Conservation (phyloP, 176 grass and related monocot species). For the Aegilops speltoides region DNA sequence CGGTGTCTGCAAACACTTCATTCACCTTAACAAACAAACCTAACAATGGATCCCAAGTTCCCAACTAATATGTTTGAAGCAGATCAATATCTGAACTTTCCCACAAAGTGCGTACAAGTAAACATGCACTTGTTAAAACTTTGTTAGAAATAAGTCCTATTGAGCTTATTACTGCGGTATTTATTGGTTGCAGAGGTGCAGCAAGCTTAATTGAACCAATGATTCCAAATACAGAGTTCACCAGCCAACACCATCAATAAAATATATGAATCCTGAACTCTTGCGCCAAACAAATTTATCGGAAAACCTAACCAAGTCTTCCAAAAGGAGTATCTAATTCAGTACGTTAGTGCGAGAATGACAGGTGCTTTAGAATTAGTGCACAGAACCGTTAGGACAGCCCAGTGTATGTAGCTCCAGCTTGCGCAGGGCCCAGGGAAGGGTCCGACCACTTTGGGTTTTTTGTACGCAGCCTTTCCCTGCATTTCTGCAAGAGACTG, state of each 20-base stretch:
- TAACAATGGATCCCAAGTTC: background rate
- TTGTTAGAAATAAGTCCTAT: background rate
- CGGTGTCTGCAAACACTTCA: background rate
- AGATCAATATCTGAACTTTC: background rate
- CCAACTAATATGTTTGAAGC: background rate
- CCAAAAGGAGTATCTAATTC: background rate
- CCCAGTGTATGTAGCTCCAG: too few species aligned
- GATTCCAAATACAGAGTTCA: background rate
- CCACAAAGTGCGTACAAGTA: background rate
- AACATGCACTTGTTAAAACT: background rate
- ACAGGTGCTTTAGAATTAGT: too few species aligned
- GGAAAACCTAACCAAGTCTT: background rate
- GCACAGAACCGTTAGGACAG: too few species aligned
- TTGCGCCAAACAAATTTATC: background rate
- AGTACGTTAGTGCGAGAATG: background rate
- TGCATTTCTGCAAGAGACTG: too few species aligned
- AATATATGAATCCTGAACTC: background rate
- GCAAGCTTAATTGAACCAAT: background rate
- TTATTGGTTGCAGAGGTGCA: background rate
- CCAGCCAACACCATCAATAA: background rate
- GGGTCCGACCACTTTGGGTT: too few species aligned
- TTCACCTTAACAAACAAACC: background rate
- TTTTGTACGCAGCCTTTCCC: too few species aligned
- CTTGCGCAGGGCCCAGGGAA: too few species aligned
- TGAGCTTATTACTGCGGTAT: background rate